Evolutionary conservation across 345 rosid genomes (phyloP).

Genomic region (Populus pruinosa): DNA sequence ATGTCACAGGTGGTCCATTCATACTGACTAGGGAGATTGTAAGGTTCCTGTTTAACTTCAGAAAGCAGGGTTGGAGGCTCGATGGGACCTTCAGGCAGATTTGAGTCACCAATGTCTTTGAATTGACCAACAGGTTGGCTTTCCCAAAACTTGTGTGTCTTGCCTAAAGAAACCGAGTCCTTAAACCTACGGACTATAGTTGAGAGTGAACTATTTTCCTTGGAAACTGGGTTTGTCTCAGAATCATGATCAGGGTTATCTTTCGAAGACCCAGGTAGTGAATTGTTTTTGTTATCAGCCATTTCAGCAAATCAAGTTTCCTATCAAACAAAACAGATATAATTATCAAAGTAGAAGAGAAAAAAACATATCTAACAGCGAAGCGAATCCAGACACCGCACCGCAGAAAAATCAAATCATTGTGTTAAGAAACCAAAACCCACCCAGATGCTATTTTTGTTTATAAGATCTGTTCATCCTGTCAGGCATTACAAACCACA

Average conservation of each 20-base stretch:
- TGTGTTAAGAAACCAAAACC: too few species aligned
- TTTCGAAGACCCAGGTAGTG: conserved; percentile 48
- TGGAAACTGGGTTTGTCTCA: conserved; percentile 24
- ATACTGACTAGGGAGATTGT: conserved; percentile 68
- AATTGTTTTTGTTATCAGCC: conserved; percentile 47
- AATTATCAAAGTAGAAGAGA: background rate
- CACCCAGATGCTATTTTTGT: too few species aligned
- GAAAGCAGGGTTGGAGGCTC: conserved; percentile 59
- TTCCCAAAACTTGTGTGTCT: conserved; percentile 88
- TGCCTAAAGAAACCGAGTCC: conserved; percentile 51
- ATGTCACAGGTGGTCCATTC: conserved; percentile 93
- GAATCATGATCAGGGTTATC: conserved; percentile 50
- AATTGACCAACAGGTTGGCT: conserved; percentile 91
- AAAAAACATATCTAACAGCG: background rate
- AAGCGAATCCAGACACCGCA: background rate
- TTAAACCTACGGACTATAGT: conserved; percentile 58
- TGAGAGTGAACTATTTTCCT: conserved; percentile 57
- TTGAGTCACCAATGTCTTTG: conserved; percentile 63
- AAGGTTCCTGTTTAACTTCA: conserved; percentile 88
- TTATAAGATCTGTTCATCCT: too few species aligned
- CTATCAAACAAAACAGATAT: background rate
- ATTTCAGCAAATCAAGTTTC: conserved; percentile 25
- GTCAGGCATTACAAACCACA: too few species aligned
- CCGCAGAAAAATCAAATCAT: background rate
- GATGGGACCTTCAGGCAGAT: conserved; percentile 79